These are phyloP conservation scores for Rubus parviflorus DNA, from an alignment of 306 rosid genomes.

Conservation along the genomic window DNA sequence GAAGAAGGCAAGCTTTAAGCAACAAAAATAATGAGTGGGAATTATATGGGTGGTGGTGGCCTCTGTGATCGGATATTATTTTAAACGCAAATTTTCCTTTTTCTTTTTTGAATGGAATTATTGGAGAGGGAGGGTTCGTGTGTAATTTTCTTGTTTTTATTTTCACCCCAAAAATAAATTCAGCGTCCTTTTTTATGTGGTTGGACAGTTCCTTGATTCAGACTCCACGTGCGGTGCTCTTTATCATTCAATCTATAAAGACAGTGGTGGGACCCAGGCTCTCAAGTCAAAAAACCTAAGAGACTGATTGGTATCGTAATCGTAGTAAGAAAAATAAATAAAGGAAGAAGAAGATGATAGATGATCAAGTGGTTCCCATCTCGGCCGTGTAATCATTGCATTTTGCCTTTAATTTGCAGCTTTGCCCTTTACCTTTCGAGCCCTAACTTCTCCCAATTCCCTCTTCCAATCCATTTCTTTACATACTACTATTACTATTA, in stretches of 20 bases:
- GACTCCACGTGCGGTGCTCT: slow-evolving; percentile 84
- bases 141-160: slow-evolving; percentile 1
- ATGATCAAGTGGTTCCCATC: slow-evolving; percentile 70
- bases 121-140: slow-evolving; percentile 10
- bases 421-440: slow-evolving; percentile 30
- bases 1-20: slow-evolving; percentile 81
- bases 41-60: slow-evolving; percentile 38
- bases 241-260: slow-evolving; percentile 71
- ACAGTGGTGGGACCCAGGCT: slow-evolving; percentile 64
- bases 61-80: slow-evolving; percentile 1
- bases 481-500: not conserved
- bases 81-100: not conserved
- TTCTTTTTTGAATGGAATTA: not conserved
- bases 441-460: slow-evolving; percentile 17
- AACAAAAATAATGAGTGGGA: slow-evolving; percentile 88
- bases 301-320: slow-evolving; percentile 25
- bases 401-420: slow-evolving; percentile 31
- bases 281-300: slow-evolving; percentile 50
- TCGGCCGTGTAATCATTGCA: slow-evolving; percentile 61
- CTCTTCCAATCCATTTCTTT: not conserved
- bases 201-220: slow-evolving; percentile 79
- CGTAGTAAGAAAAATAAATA: slow-evolving; percentile 8
- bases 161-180: not conserved
- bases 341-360: slow-evolving; percentile 7
- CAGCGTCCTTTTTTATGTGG: slow-evolving; percentile 45